phyloP scores from a whole-genome alignment of 2,329 filamentous ascomycete genomes.

The Alternaria ventricosa region DNA sequence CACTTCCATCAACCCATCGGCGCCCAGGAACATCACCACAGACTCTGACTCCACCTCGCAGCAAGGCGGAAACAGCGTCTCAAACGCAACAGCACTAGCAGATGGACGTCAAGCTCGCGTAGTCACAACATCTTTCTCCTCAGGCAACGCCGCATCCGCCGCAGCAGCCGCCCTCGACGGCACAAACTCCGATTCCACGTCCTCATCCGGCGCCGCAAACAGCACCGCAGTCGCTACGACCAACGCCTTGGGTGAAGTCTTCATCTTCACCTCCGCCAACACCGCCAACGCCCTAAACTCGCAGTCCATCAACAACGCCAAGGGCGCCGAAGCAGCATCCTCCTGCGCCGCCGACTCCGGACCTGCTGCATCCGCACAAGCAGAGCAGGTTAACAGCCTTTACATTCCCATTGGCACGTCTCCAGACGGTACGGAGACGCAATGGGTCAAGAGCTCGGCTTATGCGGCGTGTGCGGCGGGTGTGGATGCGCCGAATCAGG shows the following conservation, averaged over 20 bases:
- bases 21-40: neutral
- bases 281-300: neutral
- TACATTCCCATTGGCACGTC: neutral
- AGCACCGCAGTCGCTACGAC: neutral
- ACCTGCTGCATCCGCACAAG: neutral
- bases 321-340: neutral
- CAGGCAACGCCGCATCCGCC: neutral
- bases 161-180: neutral
- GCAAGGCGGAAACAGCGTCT: neutral
- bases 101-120: neutral
- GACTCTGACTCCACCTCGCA: neutral
- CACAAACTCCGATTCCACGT: neutral
- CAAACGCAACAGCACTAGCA: neutral
- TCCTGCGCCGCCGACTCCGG: neutral
- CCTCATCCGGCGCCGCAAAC: neutral
- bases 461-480: neutral
- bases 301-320: neutral
- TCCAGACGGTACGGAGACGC: neutral
- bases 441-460: conserved; percentile 1
- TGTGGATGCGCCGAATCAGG: neutral
- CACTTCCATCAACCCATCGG: neutral
- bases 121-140: neutral
- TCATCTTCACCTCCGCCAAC: conserved; percentile 1
- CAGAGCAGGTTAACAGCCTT: neutral
- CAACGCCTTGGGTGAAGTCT: neutral